A percentile compares a stretch with the other conserved stretches of the same genome.
These are phyloP conservation scores for Bipolaris victoriae DNA, from an alignment of 2,329 filamentous ascomycete species.

Conservation along the genomic window DNA sequence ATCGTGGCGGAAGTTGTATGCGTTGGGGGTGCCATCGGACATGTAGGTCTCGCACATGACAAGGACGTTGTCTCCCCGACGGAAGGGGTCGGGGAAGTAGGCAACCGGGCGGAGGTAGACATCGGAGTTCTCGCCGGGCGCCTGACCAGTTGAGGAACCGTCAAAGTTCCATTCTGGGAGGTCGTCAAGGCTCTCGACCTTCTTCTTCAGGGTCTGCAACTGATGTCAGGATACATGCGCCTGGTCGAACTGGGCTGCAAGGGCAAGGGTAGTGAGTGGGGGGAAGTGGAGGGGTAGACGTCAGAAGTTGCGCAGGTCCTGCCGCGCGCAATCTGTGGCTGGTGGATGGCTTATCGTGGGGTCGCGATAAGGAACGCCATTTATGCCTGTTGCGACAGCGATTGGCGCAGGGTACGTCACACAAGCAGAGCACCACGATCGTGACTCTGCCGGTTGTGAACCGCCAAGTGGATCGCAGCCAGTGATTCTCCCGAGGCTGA, in stretches of 20 bases:
- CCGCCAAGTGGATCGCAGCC: conserved; percentile 4
- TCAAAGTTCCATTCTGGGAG: conserved; percentile 83
- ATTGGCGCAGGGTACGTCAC: conserved; percentile 33
- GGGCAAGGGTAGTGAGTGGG: conserved; percentile 10
- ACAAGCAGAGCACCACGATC: conserved; percentile 19
- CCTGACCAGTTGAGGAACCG: conserved; percentile 90
- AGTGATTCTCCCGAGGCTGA: conserved; percentile 8
- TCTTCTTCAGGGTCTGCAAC: conserved; percentile 66
- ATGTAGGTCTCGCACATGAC: conserved; percentile 96
- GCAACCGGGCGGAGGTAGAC: conserved; percentile 93
- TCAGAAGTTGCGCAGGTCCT: conserved; percentile 20
- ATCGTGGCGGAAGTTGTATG: conserved; percentile 97
- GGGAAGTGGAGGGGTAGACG: conserved; percentile 8
- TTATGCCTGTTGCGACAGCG: conserved; percentile 19
- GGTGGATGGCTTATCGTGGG: conserved; percentile 39
- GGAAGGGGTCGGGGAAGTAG: conserved; percentile 91
- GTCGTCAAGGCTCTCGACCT: conserved; percentile 64
- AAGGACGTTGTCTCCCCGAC: conserved; percentile 86
- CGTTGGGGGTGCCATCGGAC: conserved; percentile 92
- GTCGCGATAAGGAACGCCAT: conserved; percentile 36
- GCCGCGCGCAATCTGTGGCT: conserved; percentile 13
- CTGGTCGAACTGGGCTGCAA: conserved; percentile 1
- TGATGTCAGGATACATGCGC: conserved; percentile 31
- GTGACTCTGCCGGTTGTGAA: conserved; percentile 17
- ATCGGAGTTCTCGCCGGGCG: conserved; percentile 93